A percentile compares a stretch with the other conserved stretches of the same genome.
phyloP scores from a whole-genome alignment of 495 filamentous ascomycete genomes.

The Cudoniella acicularis region DNA sequence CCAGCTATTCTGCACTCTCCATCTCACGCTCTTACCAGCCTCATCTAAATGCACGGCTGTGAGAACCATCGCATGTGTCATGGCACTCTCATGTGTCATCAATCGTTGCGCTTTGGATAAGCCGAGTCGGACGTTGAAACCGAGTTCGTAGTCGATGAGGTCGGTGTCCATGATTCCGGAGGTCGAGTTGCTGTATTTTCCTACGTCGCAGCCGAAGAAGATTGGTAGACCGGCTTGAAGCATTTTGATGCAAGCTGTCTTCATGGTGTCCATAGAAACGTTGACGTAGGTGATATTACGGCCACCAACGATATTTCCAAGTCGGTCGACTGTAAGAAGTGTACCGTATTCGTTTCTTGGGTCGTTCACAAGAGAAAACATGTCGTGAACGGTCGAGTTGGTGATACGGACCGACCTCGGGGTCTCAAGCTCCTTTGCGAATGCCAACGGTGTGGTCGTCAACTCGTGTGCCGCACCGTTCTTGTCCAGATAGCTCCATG shows the following conservation, averaged over 20 bases:
- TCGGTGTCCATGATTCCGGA: constrained; percentile 74
- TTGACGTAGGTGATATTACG: constrained; percentile 75
- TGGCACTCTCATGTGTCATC: constrained; percentile 64
- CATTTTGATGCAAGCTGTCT: constrained; percentile 70
- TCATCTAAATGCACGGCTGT: constrained; percentile 73
- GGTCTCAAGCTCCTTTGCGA: constrained; percentile 55
- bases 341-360: constrained; percentile 68
- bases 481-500: constrained; percentile 74
- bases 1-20: constrained; percentile 87
- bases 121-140: constrained; percentile 68
- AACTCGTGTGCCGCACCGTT: constrained; percentile 56
- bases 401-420: constrained; percentile 37
- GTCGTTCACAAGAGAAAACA: constrained; percentile 82
- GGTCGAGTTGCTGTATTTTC: constrained; percentile 63
- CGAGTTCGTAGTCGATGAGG: constrained; percentile 70
- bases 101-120: constrained; percentile 72
- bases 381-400: constrained; percentile 49
- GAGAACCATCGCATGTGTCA: constrained; percentile 92
- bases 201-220: constrained; percentile 87
- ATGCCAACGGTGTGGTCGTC: constrained; percentile 58
- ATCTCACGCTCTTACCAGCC: constrained; percentile 62
- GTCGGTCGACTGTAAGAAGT: constrained; percentile 68
- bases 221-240: constrained; percentile 69
- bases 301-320: constrained; percentile 76
- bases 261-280: constrained; percentile 68